Percentiles rank a stretch among this genome's conserved stretches.
These are phyloP conservation scores for Lactarius hatsudake DNA, from an alignment of 768 basidiomycete species.

Conservation along the genomic window DNA sequence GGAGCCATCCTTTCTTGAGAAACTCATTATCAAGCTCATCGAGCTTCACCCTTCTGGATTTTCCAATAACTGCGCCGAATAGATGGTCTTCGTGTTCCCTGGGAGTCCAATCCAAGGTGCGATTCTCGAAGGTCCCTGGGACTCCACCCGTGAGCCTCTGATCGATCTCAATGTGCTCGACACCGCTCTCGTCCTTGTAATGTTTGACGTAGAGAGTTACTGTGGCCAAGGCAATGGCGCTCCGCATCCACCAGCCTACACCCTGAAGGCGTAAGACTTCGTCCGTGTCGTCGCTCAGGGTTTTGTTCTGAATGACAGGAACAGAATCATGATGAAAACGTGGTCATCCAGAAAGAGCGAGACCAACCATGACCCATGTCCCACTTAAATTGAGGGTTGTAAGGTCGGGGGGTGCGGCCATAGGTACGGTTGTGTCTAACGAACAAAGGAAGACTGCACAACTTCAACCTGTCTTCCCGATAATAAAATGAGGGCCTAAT, in stretches of 20 bases:
- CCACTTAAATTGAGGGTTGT: conserved; percentile 60
- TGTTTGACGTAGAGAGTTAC: conserved; percentile 61
- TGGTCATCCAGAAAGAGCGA: background rate
- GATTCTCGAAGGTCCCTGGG: conserved; percentile 52
- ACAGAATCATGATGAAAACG: background rate
- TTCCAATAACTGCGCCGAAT: conserved; percentile 57
- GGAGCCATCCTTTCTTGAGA: conserved; percentile 44
- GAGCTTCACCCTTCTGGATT: conserved; percentile 33
- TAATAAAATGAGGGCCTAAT: background rate
- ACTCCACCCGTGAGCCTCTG: conserved; percentile 65
- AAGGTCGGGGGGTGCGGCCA: conserved; percentile 64
- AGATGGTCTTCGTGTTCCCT: conserved; percentile 54
- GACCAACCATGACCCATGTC: conserved; percentile 57
- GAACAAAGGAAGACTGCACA: too few species aligned
- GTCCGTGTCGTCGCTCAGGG: conserved; percentile 59
- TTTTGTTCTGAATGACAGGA: conserved; percentile 53
- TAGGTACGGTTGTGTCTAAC: conserved; percentile 30
- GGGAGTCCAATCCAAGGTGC: conserved; percentile 56
- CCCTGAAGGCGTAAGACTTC: conserved; percentile 68
- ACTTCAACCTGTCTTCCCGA: background rate
- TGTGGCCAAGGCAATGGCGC: conserved; percentile 52
- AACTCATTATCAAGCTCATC: conserved; percentile 36
- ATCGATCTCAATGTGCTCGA: conserved; percentile 65
- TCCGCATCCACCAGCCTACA: conserved; percentile 68
- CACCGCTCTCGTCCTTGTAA: conserved; percentile 53